These are phyloP conservation scores for Malus orientalis DNA, from an alignment of 306 rosid genomes.

Conservation along the genomic window DNA sequence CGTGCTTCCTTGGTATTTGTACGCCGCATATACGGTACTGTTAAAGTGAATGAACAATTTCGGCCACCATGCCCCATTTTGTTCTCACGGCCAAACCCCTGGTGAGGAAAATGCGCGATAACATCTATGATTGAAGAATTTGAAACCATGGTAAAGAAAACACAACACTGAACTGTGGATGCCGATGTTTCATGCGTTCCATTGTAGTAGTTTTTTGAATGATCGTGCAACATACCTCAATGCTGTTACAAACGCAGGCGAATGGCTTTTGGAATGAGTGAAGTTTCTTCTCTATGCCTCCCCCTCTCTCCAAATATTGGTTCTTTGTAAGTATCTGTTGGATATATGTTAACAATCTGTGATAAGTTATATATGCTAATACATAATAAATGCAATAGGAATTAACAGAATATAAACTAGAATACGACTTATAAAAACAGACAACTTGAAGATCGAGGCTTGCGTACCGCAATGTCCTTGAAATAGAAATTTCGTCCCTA, in stretches of 20 bases:
- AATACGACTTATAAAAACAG: too few species aligned
- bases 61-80: neutral
- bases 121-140: neutral
- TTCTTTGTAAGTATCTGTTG: neutral
- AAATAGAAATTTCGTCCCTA: too few species aligned
- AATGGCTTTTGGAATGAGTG: neutral
- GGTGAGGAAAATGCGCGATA: neutral
- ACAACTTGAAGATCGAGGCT: too few species aligned
- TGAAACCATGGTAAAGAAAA: neutral
- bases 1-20: conserved; percentile 57
- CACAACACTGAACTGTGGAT: neutral
- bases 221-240: neutral
- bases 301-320: neutral
- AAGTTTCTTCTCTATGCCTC: neutral
- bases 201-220: neutral
- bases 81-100: neutral
- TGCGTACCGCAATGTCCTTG: too few species aligned
- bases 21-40: conserved; percentile 49
- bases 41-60: conserved; percentile 62
- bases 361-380: too few species aligned
- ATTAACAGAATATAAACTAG: too few species aligned
- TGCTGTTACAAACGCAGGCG: neutral
- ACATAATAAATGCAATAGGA: too few species aligned
- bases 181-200: neutral
- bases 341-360: too few species aligned